Evolutionary conservation across 768 basidiomycete species (phyloP), one percentile per base, ranked within the genome.

Genomic region (Boletus tomentosulus): DNA sequence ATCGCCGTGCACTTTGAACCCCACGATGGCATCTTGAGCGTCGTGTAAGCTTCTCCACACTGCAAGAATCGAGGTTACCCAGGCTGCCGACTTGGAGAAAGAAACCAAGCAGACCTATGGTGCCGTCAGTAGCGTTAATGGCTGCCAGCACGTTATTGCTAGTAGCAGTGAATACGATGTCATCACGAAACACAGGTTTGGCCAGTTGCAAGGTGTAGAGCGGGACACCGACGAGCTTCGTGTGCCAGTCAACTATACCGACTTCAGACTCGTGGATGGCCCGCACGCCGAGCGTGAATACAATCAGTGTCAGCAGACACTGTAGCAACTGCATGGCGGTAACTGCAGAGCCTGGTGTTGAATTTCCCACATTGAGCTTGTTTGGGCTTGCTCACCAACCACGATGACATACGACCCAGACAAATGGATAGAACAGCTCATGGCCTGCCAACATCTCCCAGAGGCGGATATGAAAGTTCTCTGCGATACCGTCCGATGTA

Each of bases 391-490:
- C 16, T 48, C 45, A 31, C 9, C 46, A 35, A 58, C 57, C 37
- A 51, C 45, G 19, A 74, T 75, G 74, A 51, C 67, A 8, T 73
- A 74, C 62, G 67, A 78, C 62, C 83, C 86, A 53, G 86, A 85
- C 74, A 83, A 81, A 74, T 97, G 95, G 87, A 93, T 98, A 64
- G 80, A 82, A 27, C 90, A 93, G 63, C 85, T 98, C 55, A 85
- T 85, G 74, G 73, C 81, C 60, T 97, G 94, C 76, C 82, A 86
- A 58, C 86, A 92, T 61, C 87, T 99, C 48, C 82, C 90, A 15
- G 97, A 99, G 73, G 68, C 82, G 11, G 92, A 96, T 59, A 97
- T 99, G 84, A 96, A 94, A 68, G 75, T 86, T 41, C 84, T 99
- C 46, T 98, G 96, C 77, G 83, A 92, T 54, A 84, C 86, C 56